Evolutionary conservation across 306 rosid species (phyloP), one percentile per base, ranked within the genome.

Genomic region (Vigna nakashimae): DNA sequence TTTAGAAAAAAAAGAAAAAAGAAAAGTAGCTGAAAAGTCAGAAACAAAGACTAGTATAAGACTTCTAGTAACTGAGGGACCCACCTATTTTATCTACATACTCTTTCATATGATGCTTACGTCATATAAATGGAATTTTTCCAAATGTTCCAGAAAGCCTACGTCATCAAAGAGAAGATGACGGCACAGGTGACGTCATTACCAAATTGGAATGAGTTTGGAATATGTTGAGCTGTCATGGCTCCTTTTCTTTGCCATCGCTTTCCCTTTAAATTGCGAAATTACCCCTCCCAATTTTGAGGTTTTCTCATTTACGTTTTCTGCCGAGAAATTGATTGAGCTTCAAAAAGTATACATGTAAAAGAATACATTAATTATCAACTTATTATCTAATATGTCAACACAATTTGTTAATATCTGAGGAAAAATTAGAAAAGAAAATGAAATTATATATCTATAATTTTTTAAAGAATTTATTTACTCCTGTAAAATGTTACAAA

Each of bases 111-210:
- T 40, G 79, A 63, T 51, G 30, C 26, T 72, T 59, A 79, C 59
- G 51, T 79, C 78, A 79, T 3, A 15, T 2, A 0, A 1, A 5
- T 1, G 12, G 18, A 51, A 60, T 78, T 3, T 30, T 60, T 60
- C 6, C 53, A 45, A 15, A 22, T 11, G 34, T 42, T 34, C 60
- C 48, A 76, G 43, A 55, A 12, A 3, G 69, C 40, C 78, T 73
- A 81, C 79, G 88, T 78, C 88, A 81, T 46, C 40, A 7, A 13
- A 9, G 6, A 4, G 11, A 9, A 84, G 59, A 65, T 52, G 83
- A 72, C 18, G 57, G 18, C 43, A 4, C n/a, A 10, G 63, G 28
- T 73, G 78, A 77, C 81, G 78, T 81, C 78, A 81, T 48, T 7
- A 3, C 4, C 14, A 13, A 59, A 49, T 30, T 49, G 5, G 11